Percentiles rank a stretch among this genome's conserved stretches.
Conservation (phyloP, 2,329 filamentous ascomycete species). For the Penicillium sp. region DNA sequence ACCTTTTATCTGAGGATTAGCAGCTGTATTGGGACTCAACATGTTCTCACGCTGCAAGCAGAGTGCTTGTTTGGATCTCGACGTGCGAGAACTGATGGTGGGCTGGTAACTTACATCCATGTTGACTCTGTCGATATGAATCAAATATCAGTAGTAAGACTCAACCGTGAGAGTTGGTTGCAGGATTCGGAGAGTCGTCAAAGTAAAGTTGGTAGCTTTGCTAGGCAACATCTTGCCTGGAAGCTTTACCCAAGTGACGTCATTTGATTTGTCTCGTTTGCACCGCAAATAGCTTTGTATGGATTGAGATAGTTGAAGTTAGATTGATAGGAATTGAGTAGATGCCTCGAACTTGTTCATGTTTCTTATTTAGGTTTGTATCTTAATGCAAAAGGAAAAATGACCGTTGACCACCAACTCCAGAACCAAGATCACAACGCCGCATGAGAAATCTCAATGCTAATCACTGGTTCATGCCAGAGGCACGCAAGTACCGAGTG, state of each 20-base stretch:
- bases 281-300: neutral
- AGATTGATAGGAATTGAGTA: neutral
- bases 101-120: conserved; percentile 12
- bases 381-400: neutral
- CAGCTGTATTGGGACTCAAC: neutral
- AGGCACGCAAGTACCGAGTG: conserved; percentile 48
- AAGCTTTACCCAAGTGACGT: conserved; percentile 9
- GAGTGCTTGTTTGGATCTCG: neutral
- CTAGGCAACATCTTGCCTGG: neutral
- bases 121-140: neutral
- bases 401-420: conserved; percentile 8
- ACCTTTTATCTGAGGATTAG: conserved; percentile 29
- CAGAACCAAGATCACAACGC: conserved; percentile 8
- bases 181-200: neutral
- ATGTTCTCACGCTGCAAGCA: neutral
- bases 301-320: too few species aligned
- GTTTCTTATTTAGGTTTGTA: neutral
- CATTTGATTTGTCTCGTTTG: conserved; percentile 12
- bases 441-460: neutral
- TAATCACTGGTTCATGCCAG: conserved; percentile 33
- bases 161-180: neutral
- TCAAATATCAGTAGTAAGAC: neutral
- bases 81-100: neutral
- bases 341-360: neutral
- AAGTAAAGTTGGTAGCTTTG: neutral